These are phyloP conservation scores for Neobulgaria alba DNA, from an alignment of 2,329 filamentous ascomycete species.

Conservation along the genomic window DNA sequence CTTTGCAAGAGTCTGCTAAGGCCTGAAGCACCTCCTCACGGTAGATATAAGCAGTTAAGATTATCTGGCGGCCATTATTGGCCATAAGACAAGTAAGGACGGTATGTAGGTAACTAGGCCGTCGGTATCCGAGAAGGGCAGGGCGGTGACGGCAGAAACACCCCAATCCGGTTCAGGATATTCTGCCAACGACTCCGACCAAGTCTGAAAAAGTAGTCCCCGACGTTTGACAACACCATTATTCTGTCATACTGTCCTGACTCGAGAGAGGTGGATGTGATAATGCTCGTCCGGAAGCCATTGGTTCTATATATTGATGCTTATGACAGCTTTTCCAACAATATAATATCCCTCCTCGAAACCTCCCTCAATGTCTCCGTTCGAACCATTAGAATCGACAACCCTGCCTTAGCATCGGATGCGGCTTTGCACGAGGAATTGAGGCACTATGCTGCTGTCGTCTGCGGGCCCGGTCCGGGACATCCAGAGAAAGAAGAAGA, in stretches of 20 bases:
- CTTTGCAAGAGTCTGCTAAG: no score
- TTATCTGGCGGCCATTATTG: no score
- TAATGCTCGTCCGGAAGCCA: conserved; percentile 24
- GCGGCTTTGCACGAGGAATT: conserved; percentile 43
- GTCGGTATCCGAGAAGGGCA: no score
- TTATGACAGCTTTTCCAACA: conserved; percentile 95
- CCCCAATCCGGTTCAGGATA: no score
- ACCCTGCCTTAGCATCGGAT: conserved; percentile 37
- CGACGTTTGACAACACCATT: not conserved
- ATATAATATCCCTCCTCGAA: conserved; percentile 76
- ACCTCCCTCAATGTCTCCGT: conserved; percentile 60
- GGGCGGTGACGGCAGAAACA: no score
- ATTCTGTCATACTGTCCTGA: not conserved
- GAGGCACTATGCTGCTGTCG: conserved; percentile 66
- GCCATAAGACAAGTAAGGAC: no score
- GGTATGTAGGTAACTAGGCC: no score
- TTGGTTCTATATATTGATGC: conserved; percentile 83
- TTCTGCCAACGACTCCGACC: no score
- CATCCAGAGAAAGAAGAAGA: conserved; percentile 64
- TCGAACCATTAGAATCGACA: conserved; percentile 64
- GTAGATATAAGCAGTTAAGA: no score
- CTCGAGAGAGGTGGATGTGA: conserved; percentile 7
- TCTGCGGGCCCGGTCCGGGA: conserved; percentile 86
- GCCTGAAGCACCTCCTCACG: no score
- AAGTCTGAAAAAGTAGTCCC: no score